These are phyloP conservation scores for Termitomyces sp. DNA, from an alignment of 768 basidiomycete genomes.

Conservation along the genomic window DNA sequence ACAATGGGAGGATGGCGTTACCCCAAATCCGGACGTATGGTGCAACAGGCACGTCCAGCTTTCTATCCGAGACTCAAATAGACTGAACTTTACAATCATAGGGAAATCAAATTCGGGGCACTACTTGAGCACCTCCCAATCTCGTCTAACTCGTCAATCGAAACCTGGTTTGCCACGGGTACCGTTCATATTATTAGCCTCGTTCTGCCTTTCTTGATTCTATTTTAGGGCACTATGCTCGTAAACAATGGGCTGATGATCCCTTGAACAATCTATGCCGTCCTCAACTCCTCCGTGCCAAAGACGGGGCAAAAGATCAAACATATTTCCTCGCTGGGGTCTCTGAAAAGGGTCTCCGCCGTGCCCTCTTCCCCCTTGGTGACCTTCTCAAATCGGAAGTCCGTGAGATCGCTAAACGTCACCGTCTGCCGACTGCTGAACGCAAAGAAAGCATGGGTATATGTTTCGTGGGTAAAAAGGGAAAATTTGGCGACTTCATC, in stretches of 20 bases:
- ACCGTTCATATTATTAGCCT: not conserved
- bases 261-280: conserved; percentile 17
- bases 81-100: not conserved
- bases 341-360: not conserved
- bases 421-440: conserved; percentile 15
- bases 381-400: conserved; percentile 50
- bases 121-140: conserved; percentile 58
- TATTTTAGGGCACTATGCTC: conserved; percentile 77
- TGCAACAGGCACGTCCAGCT: conserved; percentile 64
- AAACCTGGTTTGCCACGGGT: conserved; percentile 83
- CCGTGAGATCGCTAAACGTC: conserved; percentile 41
- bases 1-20: conserved; percentile 72
- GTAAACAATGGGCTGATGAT: conserved; percentile 43
- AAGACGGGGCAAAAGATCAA: conserved; percentile 77
- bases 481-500: conserved; percentile 66
- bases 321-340: conserved; percentile 56
- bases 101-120: conserved; percentile 25
- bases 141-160: conserved; percentile 11
- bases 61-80: not conserved
- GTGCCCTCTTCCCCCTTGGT: conserved; percentile 11
- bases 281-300: conserved; percentile 47
- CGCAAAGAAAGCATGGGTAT: conserved; percentile 89
- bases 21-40: conserved; percentile 91
- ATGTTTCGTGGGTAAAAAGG: conserved; percentile 87
- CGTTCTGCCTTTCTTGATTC: not conserved